phyloP scores from a whole-genome alignment of 2,329 filamentous ascomycete species.

The Aureobasidium subglaciale region DNA sequence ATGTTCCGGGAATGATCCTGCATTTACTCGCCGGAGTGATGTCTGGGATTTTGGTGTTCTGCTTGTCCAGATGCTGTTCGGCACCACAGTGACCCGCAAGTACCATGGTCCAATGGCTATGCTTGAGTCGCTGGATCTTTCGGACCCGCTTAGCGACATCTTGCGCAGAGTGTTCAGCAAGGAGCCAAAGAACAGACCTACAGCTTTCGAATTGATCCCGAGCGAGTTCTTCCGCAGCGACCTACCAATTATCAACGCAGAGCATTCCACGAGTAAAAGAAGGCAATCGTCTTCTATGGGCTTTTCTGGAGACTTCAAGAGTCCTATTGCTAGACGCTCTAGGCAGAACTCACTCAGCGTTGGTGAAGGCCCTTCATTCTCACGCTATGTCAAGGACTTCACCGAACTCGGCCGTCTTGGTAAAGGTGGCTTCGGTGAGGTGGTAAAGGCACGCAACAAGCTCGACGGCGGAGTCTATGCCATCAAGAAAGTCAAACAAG shows the following conservation, averaged over 20 bases:
- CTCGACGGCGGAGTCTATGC: slow-evolving; percentile 90
- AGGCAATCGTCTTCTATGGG: slow-evolving; percentile 15
- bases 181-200: slow-evolving; percentile 75
- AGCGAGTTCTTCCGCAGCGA: slow-evolving; percentile 49
- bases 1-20: slow-evolving; percentile 34
- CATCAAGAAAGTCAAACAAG: slow-evolving; percentile 90
- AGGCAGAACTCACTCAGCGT: slow-evolving; percentile 27
- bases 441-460: slow-evolving; percentile 91
- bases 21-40: slow-evolving; percentile 67
- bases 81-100: slow-evolving; percentile 65
- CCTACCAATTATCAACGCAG: slow-evolving; percentile 33
- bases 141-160: slow-evolving; percentile 69
- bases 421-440: slow-evolving; percentile 91
- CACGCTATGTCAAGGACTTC: slow-evolving; percentile 82
- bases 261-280: slow-evolving; percentile 3
- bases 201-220: slow-evolving; percentile 66
- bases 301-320: slow-evolving; percentile 20
- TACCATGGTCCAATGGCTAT: slow-evolving; percentile 73
- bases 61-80: slow-evolving; percentile 90
- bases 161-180: slow-evolving; percentile 76
- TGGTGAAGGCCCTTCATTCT: slow-evolving; percentile 33
- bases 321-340: slow-evolving; percentile 24
- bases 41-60: slow-evolving; percentile 93
- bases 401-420: slow-evolving; percentile 82
- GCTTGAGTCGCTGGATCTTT: slow-evolving; percentile 64